Percentiles rank a stretch among this genome's conserved stretches.
phyloP scores from a whole-genome alignment of 139 green algal species.

The Chlorella sp. region DNA sequence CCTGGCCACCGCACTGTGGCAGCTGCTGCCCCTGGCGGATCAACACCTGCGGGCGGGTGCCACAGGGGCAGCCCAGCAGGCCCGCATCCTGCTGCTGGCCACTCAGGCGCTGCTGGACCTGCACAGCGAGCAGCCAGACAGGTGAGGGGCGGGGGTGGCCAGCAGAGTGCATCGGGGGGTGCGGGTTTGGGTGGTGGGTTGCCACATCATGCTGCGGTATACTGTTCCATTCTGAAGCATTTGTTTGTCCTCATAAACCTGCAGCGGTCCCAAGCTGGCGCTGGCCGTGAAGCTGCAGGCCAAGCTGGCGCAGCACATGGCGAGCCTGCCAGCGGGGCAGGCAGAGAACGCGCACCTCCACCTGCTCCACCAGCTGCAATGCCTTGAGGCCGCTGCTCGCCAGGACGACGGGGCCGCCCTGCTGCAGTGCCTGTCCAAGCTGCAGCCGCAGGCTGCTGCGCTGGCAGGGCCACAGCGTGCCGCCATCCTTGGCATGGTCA shows the following conservation, averaged over 20 bases:
- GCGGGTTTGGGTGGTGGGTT: not conserved
- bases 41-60: not conserved
- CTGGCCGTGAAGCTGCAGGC: constrained; percentile 25
- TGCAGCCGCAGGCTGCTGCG: not conserved
- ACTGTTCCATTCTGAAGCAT: not conserved
- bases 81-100: constrained; percentile 24
- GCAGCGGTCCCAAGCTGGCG: not conserved
- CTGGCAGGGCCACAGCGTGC: not conserved
- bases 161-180: not conserved
- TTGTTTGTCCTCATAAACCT: not conserved
- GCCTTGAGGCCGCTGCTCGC: not conserved
- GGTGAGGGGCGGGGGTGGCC: not conserved
- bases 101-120: constrained; percentile 28
- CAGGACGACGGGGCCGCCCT: not conserved
- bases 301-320: not conserved
- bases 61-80: not conserved
- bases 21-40: not conserved
- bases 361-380: constrained; percentile 22
- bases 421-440: constrained; percentile 4
- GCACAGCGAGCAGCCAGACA: not conserved
- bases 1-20: not conserved
- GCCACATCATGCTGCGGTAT: not conserved
- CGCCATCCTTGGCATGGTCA: not conserved
- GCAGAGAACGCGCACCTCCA: not conserved
- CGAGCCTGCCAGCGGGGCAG: not conserved